These are phyloP conservation scores for Crucihimalaya himalaica DNA, from an alignment of 345 rosid genomes.

Conservation along the genomic window DNA sequence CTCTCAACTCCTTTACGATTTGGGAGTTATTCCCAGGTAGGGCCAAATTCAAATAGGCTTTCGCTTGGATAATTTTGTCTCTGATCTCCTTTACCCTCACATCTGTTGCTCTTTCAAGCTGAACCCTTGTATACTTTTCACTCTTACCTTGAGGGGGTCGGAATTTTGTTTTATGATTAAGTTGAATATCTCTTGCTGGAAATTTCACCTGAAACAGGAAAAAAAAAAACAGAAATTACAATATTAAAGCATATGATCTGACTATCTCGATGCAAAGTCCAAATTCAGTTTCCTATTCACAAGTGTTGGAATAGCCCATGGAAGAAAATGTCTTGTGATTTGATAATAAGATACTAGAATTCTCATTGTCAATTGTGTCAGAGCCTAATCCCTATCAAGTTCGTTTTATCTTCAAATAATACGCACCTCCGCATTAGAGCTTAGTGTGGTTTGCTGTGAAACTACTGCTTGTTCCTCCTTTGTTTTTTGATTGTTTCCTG, in stretches of 20 bases:
- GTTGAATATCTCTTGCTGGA: slow-evolving; percentile 38
- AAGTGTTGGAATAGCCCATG: background rate
- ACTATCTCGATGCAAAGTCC: slow-evolving; percentile 10
- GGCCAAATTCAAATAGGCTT: slow-evolving; percentile 64
- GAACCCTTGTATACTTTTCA: slow-evolving; percentile 45
- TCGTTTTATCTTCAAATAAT: slow-evolving; percentile 1
- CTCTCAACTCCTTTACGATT: slow-evolving; percentile 71
- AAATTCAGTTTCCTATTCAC: background rate
- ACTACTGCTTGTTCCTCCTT: slow-evolving; percentile 40
- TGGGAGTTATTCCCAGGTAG: slow-evolving; percentile 70
- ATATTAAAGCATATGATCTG: slow-evolving; percentile 5
- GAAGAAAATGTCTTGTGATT: background rate
- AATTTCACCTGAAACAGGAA: slow-evolving; percentile 41
- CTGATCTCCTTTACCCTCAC: slow-evolving; percentile 69
- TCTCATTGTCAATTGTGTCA: slow-evolving; percentile 14
- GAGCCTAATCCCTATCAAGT: slow-evolving; percentile 19
- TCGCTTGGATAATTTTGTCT: slow-evolving; percentile 83
- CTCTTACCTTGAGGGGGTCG: slow-evolving; percentile 42
- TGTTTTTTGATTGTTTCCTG: slow-evolving; percentile 50
- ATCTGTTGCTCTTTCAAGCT: slow-evolving; percentile 41
- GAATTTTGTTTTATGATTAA: slow-evolving; percentile 35
- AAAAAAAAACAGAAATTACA: slow-evolving; percentile 3
- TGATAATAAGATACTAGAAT: background rate
- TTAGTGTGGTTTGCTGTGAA: slow-evolving; percentile 33
- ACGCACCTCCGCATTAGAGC: slow-evolving; percentile 49